Evolutionary conservation across 495 filamentous ascomycete genomes (phyloP).

Genomic region (Neurospora tetrasperma): DNA sequence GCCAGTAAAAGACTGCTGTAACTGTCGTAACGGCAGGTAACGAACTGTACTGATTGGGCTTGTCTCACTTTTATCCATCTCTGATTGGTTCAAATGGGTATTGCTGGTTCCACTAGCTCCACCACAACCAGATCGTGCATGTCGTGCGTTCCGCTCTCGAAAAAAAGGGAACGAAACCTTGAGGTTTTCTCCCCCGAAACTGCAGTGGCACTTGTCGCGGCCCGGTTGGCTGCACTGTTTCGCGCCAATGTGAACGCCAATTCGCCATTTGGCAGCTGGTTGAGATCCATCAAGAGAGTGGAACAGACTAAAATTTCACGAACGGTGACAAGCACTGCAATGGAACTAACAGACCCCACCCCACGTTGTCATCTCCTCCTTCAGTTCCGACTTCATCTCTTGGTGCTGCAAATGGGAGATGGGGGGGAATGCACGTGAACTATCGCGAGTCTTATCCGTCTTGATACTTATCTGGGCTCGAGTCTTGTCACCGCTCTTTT

Average conservation of each 20-base stretch:
- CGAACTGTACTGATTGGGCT: neutral
- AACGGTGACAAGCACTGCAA: neutral
- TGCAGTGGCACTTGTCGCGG: neutral
- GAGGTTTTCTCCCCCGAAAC: neutral
- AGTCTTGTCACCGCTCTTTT: neutral
- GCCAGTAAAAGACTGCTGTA: neutral
- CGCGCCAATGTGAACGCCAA: neutral
- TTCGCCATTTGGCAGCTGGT: neutral
- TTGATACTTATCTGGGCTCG: neutral
- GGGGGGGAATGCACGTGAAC: neutral
- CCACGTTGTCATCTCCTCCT: neutral
- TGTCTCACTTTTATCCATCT: neutral
- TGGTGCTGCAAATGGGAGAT: neutral
- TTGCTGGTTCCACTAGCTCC: conserved; percentile 2
- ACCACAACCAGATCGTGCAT: conserved; percentile 9
- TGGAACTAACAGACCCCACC: neutral
- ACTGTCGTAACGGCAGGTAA: neutral
- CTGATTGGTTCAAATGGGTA: neutral
- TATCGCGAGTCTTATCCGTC: neutral
- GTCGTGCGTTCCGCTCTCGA: neutral
- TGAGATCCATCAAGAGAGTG: neutral
- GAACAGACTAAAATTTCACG: neutral
- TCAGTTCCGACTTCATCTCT: neutral
- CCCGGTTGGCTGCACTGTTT: neutral
- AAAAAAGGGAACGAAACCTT: neutral